phyloP scores from a whole-genome alignment of 495 filamentous ascomycete species.

The Elasticomyces elasticus region DNA sequence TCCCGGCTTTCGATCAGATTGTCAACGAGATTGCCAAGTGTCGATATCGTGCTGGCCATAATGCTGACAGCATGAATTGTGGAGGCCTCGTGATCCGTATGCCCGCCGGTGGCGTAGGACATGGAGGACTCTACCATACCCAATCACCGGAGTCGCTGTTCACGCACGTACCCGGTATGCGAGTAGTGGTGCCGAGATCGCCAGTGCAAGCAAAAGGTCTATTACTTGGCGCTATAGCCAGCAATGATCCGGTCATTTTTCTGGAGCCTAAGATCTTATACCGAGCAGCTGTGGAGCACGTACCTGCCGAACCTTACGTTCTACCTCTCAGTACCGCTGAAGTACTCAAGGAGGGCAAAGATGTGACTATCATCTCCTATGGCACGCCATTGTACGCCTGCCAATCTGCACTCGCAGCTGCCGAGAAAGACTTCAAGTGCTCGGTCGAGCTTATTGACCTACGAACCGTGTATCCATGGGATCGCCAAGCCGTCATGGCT shows the following conservation, averaged over 20 bases:
- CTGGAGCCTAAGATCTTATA: conserved; percentile 97
- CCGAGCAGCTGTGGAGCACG: conserved; percentile 88
- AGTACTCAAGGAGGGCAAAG: conserved; percentile 68
- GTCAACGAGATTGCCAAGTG: conserved; percentile 96
- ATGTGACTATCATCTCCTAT: conserved; percentile 83
- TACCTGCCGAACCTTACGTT: conserved; percentile 71
- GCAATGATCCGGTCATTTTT: conserved; percentile 85
- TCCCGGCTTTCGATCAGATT: conserved; percentile 92
- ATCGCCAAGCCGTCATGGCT: conserved; percentile 68
- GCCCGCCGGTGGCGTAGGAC: conserved; percentile 92
- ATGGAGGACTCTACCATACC: conserved; percentile 89
- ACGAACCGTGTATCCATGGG: conserved; percentile 91
- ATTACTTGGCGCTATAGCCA: conserved; percentile 64
- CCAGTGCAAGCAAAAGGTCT: conserved; percentile 90
- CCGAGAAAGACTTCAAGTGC: conserved; percentile 72
- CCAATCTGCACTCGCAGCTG: conserved; percentile 63
- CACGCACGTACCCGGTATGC: conserved; percentile 80
- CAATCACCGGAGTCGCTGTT: conserved; percentile 91
- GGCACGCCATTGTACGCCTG: conserved; percentile 89
- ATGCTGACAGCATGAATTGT: conserved; percentile 34
- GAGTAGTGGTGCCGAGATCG: conserved; percentile 81
- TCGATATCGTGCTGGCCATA: conserved; percentile 71
- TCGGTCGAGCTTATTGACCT: conserved; percentile 84
- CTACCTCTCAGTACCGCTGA: conserved; percentile 86
- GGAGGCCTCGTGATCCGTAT: conserved; percentile 75